Evolutionary conservation across 2,329 filamentous ascomycete genomes (phyloP), one percentile per base, ranked within the genome.

Genomic region (Cadophora luteo-olivacea): DNA sequence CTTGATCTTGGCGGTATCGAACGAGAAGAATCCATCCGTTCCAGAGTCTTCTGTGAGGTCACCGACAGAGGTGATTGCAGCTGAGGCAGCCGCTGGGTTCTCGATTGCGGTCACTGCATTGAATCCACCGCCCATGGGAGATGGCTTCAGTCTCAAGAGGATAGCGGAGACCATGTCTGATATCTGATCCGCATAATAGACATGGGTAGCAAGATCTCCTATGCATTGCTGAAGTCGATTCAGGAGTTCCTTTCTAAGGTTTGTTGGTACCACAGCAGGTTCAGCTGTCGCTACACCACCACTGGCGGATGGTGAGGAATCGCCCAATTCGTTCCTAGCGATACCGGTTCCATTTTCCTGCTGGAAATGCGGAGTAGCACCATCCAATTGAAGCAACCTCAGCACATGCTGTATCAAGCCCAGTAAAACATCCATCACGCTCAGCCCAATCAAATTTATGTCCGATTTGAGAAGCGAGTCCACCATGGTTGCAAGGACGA

Each of bases 141-240:
- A 82, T 3, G 94, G 92, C 79, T 92, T 96, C 36, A 98, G 84
- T 24, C 93, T 90, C 36, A 87, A 82, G 19, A 98, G 82, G 55
- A 98, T 90, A 0, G 93, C 89, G 24, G 89, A 87, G 63, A 97
- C 89, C 93, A 98, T 97, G 79, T 99, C 96, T 1, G 92, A 90
- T 66, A 98, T 93, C 79, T 99, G 96, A 75, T 98, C 95, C 1
- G 92, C 92, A 78, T 99, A 99, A 82, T 99, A 99, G 38, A 97
- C 90, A 77, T 99, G 96, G 0, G 93, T 97, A 2, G 94, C 94
- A 33, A 99, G 83, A 77, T 94, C 89, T n/a, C 93, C 93, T 70
- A 97, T 94, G 80, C 93, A 97, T 73, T 87, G 85, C 78, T 96
- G 91, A 19, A 98, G 85, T 38, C 90, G 87, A 41, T 83, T 80